These are phyloP conservation scores for Hanseniaspora mollemarum DNA, from an alignment of 805 yeast genomes.

Conservation along the genomic window DNA sequence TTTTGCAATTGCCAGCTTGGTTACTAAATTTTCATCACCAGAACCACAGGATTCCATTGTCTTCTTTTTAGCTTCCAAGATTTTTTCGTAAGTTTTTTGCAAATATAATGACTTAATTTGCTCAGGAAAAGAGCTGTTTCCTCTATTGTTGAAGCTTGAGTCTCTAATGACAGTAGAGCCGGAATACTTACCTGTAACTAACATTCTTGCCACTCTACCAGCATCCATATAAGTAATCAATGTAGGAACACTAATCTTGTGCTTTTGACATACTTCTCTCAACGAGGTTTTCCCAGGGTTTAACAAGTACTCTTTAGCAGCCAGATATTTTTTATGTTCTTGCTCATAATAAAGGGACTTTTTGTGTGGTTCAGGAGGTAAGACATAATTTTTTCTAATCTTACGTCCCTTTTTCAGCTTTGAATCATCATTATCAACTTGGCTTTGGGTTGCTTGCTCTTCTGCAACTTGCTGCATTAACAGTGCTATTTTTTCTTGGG, in stretches of 20 bases:
- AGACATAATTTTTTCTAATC: conserved; percentile 14
- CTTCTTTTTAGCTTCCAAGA: conserved; percentile 12
- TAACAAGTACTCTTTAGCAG: conserved; percentile 12
- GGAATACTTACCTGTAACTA: conserved; percentile 16
- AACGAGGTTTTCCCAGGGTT: conserved; percentile 15
- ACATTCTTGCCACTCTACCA: conserved; percentile 16
- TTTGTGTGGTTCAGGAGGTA: conserved; percentile 14
- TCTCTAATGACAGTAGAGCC: conserved; percentile 16
- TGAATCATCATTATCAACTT: not conserved
- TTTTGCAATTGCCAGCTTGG: conserved; percentile 5
- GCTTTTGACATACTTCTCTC: conserved; percentile 15
- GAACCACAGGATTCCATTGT: not conserved
- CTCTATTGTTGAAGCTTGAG: conserved; percentile 16
- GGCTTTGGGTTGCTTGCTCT: not conserved
- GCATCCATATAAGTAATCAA: conserved; percentile 17
- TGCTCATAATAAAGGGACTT: not conserved
- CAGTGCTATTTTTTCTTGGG: not conserved
- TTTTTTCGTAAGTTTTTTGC: conserved; percentile 15
- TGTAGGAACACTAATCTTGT: conserved; percentile 16
- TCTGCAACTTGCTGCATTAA: conserved; percentile 4
- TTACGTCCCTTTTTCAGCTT: conserved; percentile 16
- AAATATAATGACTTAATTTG: conserved; percentile 9
- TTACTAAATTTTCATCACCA: not conserved
- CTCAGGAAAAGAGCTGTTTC: conserved; percentile 13
- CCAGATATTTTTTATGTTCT: conserved; percentile 13